These are phyloP conservation scores for Globisporangium apiculatum DNA, from an alignment of 352 stramenopile genomes.

Conservation along the genomic window DNA sequence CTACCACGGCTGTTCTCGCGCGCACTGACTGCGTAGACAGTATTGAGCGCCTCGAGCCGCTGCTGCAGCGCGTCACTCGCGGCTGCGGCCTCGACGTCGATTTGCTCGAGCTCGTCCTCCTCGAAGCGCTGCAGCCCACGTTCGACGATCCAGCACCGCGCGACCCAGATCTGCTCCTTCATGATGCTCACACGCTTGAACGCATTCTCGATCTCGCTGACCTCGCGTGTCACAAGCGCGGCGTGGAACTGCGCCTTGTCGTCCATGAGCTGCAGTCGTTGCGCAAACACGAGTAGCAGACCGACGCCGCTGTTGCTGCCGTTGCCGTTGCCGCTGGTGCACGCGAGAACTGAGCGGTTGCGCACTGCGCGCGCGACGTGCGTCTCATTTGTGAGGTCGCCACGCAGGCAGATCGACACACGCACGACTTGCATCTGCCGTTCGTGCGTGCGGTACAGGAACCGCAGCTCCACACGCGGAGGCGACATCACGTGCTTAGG, in stretches of 20 bases:
- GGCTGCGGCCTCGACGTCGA: conserved; percentile 8
- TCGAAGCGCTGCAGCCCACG: conserved; percentile 20
- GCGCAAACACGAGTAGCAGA: conserved; percentile 17
- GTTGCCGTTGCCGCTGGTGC: conserved; percentile 9
- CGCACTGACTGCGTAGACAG: conserved; percentile 4
- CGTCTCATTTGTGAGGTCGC: conserved; percentile 22
- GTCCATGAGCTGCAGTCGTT: conserved; percentile 24
- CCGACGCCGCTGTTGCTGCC: neutral
- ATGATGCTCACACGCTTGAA: conserved; percentile 38
- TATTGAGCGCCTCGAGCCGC: conserved; percentile 10
- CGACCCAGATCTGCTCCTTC: conserved; percentile 36
- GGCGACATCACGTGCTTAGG: neutral
- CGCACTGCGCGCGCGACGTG: conserved; percentile 19
- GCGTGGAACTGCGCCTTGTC: conserved; percentile 21
- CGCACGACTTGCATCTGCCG: conserved; percentile 9
- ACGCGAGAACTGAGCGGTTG: conserved; percentile 14
- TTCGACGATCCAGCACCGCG: conserved; percentile 25
- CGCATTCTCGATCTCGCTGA: conserved; percentile 24
- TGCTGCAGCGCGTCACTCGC: conserved; percentile 3
- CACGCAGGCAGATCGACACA: conserved; percentile 7
- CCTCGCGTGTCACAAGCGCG: conserved; percentile 14
- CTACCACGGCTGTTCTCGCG: conserved; percentile 17
- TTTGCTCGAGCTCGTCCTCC: conserved; percentile 18
- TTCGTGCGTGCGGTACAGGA: conserved; percentile 8
- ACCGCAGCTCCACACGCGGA: conserved; percentile 12